phyloP scores from a whole-genome alignment of 192 early-diverging fungal species.

The Backusella westeae region DNA sequence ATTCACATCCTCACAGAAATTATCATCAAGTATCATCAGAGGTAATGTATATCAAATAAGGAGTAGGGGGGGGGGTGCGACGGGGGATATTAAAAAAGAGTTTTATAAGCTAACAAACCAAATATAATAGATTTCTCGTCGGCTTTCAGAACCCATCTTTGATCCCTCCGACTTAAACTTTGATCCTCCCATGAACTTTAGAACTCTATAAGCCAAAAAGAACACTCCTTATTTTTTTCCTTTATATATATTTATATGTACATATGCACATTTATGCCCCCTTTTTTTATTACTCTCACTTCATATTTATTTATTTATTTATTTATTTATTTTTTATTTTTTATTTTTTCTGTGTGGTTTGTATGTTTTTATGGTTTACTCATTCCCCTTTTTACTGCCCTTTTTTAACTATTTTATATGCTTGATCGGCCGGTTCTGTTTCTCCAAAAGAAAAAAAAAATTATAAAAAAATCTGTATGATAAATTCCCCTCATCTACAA shows the following conservation, averaged over 20 bases:
- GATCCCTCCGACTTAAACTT: background rate
- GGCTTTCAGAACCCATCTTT: conserved; percentile 26
- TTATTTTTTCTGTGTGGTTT: background rate
- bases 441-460: background rate
- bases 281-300: background rate
- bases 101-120: background rate
- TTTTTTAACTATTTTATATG: conserved; percentile 11
- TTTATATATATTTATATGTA: background rate
- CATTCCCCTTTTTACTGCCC: background rate
- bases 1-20: background rate
- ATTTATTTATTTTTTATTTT: too few relatives aligned
- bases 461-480: background rate
- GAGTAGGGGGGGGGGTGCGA: background rate
- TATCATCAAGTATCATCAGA: conserved; percentile 2
- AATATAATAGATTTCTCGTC: conserved; percentile 4
- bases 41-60: conserved; percentile 13
- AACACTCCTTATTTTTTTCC: background rate
- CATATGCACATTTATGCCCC: conserved; percentile 1
- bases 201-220: background rate
- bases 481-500: background rate
- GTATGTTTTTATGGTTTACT: background rate
- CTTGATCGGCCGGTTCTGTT: conserved; percentile 24
- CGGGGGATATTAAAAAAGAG: background rate
- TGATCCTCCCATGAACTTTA: background rate
- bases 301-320: background rate